These are phyloP conservation scores for Xylaria polymorpha DNA, from an alignment of 2,329 filamentous ascomycete species.

Conservation along the genomic window DNA sequence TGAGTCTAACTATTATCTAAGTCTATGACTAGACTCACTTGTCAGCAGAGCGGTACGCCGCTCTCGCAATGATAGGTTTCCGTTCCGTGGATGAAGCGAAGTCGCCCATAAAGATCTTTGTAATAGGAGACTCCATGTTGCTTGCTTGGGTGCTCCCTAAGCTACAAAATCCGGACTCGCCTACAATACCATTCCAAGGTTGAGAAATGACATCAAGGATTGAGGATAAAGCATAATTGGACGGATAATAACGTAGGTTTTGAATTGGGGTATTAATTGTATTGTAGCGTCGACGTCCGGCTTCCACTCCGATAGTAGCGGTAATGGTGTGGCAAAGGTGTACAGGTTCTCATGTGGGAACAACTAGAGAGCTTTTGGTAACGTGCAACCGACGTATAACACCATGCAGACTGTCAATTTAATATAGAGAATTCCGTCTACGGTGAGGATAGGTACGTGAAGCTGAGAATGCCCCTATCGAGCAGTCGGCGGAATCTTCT, in stretches of 20 bases:
- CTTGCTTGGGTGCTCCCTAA: not conserved
- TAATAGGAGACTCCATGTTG: slow-evolving; percentile 5
- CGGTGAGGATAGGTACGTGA: not conserved
- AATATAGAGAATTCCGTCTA: not conserved
- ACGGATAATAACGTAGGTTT: not conserved
- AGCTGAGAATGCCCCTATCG: not conserved
- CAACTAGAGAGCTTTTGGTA: not conserved
- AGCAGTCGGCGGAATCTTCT: not conserved
- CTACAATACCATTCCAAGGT: not conserved
- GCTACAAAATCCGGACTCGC: not conserved
- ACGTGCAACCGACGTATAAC: not conserved
- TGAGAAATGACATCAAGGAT: not conserved
- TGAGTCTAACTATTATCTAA: not conserved
- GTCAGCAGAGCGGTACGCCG: slow-evolving; percentile 15
- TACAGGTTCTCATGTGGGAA: not conserved
- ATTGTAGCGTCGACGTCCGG: not conserved
- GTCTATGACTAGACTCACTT: slow-evolving; percentile 8
- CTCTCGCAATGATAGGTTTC: not conserved
- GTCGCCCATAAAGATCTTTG: not conserved
- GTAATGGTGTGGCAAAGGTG: not conserved
- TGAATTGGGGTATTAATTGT: not conserved
- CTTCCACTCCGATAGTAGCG: not conserved
- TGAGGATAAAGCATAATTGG: not conserved
- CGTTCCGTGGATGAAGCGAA: not conserved
- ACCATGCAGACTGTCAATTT: not conserved